Conservation (phyloP, 2,329 filamentous ascomycete species). For the Colletotrichum truncatum region DNA sequence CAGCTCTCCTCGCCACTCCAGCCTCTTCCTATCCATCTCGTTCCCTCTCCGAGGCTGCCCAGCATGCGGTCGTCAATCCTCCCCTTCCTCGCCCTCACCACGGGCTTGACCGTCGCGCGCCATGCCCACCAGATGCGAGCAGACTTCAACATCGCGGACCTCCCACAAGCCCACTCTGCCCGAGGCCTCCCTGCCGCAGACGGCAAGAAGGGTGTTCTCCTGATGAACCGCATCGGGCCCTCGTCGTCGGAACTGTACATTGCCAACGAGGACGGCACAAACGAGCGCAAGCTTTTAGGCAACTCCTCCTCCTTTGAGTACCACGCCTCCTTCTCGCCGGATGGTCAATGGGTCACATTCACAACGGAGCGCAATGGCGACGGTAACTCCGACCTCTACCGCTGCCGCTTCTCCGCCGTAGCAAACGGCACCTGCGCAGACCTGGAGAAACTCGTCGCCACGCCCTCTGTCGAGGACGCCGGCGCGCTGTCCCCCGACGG, state of each 20-base stretch:
- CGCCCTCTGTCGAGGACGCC: constrained; percentile 18
- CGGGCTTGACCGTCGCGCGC: constrained; percentile 2
- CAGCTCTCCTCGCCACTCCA: background rate
- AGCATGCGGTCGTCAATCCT: constrained; percentile 19
- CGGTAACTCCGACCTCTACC: constrained; percentile 20
- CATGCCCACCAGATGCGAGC: constrained; percentile 15
- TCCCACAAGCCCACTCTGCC: constrained; percentile 15
- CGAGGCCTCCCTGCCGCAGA: constrained; percentile 17
- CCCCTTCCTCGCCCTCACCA: constrained; percentile 4
- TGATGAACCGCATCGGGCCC: constrained; percentile 22
- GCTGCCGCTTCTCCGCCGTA: constrained; percentile 1
- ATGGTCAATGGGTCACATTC: constrained; percentile 11
- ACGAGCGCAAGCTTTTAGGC: constrained; percentile 9
- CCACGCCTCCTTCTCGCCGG: constrained; percentile 13
- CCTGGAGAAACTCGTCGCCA: constrained; percentile 14
- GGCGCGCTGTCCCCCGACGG: constrained; percentile 4
- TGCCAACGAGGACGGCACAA: constrained; percentile 22
- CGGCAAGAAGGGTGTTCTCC: constrained; percentile 20
- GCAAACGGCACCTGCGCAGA: background rate
- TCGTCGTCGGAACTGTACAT: constrained; percentile 16
- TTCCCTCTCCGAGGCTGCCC: background rate
- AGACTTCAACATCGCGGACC: constrained; percentile 2
- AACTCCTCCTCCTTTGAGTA: constrained; percentile 7
- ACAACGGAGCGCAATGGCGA: constrained; percentile 22
- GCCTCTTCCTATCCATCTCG: background rate